These are phyloP conservation scores for Kluyveromyces dobzhanskii DNA, from an alignment of 805 yeast genomes.

Conservation along the genomic window DNA sequence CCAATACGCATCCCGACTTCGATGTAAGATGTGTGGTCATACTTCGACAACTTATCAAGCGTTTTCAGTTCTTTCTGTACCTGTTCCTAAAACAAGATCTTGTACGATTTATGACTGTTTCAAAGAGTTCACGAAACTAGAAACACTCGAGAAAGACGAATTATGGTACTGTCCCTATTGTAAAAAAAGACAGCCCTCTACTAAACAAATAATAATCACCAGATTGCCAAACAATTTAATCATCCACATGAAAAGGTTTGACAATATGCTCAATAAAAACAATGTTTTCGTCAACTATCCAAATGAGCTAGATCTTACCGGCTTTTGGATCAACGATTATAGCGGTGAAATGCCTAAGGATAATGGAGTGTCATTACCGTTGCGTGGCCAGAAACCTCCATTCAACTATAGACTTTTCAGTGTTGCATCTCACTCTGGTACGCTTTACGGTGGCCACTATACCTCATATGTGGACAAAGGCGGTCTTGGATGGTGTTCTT, in stretches of 20 bases:
- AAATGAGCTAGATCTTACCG: constrained; percentile 51
- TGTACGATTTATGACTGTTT: constrained; percentile 54
- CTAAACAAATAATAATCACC: constrained; percentile 64
- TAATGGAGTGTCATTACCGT: constrained; percentile 34
- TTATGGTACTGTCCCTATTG: constrained; percentile 82
- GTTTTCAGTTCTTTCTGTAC: constrained; percentile 70
- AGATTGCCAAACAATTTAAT: constrained; percentile 71
- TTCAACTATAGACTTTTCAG: constrained; percentile 70
- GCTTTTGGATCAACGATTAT: constrained; percentile 46
- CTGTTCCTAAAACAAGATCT: constrained; percentile 50
- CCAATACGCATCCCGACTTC: constrained; percentile 72
- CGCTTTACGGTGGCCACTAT: constrained; percentile 80
- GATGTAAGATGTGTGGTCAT: constrained; percentile 60
- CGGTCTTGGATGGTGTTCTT: constrained; percentile 64
- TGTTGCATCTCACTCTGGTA: constrained; percentile 80
- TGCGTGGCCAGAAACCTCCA: constrained; percentile 74
- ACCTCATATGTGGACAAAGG: constrained; percentile 72
- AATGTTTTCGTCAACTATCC: constrained; percentile 67
- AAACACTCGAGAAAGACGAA: constrained; percentile 66
- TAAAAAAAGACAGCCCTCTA: constrained; percentile 49
- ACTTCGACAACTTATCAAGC: constrained; percentile 85
- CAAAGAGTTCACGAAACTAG: constrained; percentile 67
- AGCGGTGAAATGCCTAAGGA: constrained; percentile 19
- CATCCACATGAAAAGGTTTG: constrained; percentile 80
- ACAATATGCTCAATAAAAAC: constrained; percentile 37